These are phyloP conservation scores for Oxytropis ochrocephala DNA, from an alignment of 306 rosid genomes.

Conservation along the genomic window DNA sequence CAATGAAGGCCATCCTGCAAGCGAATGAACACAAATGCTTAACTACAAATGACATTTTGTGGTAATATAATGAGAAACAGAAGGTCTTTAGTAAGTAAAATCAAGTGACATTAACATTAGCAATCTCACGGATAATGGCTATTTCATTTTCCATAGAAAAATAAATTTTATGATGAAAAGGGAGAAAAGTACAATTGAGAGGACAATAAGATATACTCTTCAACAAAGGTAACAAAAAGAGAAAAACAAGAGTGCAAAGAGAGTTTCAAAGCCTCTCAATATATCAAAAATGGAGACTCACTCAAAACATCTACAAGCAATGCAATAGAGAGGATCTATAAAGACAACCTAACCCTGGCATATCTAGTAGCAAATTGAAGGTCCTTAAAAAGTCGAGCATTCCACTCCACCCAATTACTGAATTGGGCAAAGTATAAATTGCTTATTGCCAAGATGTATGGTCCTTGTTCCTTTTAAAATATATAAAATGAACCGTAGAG, in stretches of 20 bases:
- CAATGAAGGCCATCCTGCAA: constrained; percentile 53
- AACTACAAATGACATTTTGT: constrained; percentile 18
- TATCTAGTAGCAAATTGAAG: neutral
- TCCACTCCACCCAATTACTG: neutral
- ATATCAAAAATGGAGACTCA: neutral
- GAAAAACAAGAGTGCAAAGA: constrained; percentile 8
- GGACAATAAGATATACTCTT: neutral
- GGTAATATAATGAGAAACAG: constrained; percentile 17
- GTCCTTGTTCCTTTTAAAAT: neutral
- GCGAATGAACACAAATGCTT: constrained; percentile 19
- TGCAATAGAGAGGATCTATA: too few relatives aligned
- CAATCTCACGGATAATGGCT: constrained; percentile 5
- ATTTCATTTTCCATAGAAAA: neutral
- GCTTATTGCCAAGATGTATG: neutral
- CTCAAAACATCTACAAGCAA: neutral
- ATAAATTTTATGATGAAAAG: neutral
- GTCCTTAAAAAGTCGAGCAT: neutral
- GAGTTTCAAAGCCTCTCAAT: neutral
- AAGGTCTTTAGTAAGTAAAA: constrained; percentile 6
- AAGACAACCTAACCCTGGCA: constrained; percentile 11
- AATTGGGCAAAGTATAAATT: neutral
- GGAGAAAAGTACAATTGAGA: neutral
- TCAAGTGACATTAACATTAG: neutral
- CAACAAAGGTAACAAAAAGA: neutral
- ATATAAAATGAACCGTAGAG: too few relatives aligned